Evolutionary conservation across 495 filamentous ascomycete species (phyloP).

Genomic region (Penicillium ucsense): DNA sequence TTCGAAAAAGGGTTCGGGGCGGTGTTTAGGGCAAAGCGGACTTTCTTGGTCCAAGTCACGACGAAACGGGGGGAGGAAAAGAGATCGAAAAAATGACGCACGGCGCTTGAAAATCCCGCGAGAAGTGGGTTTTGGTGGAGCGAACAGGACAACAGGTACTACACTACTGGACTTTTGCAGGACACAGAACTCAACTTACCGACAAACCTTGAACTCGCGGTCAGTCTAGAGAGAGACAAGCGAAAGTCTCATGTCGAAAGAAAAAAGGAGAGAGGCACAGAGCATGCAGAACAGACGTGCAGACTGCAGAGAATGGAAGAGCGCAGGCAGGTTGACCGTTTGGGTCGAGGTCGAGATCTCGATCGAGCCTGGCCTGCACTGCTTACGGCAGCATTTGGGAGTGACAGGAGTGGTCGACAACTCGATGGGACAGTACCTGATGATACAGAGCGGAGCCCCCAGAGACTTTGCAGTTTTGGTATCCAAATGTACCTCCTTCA

Average conservation of each 20-base stretch:
- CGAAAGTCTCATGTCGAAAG: too few relatives aligned
- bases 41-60: background rate
- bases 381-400: slow-evolving; percentile 1
- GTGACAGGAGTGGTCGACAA: too few relatives aligned
- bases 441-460: too few relatives aligned
- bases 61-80: background rate
- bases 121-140: background rate
- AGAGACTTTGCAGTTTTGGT: too few relatives aligned
- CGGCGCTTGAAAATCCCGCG: slow-evolving; percentile 4
- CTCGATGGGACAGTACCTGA: too few relatives aligned
- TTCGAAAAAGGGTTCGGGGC: slow-evolving; percentile 2
- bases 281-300: too few relatives aligned
- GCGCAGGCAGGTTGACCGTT: too few relatives aligned
- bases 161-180: slow-evolving; percentile 2
- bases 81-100: slow-evolving; percentile 11
- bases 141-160: slow-evolving; percentile 5
- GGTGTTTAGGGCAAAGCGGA: slow-evolving; percentile 13
- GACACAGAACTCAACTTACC: too few relatives aligned
- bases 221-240: too few relatives aligned
- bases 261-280: too few relatives aligned
- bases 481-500: too few relatives aligned
- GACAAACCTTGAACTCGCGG: too few relatives aligned
- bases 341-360: background rate
- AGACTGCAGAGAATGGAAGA: background rate
- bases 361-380: background rate